phyloP scores from a whole-genome alignment of 305 asterid genomes.

The Plantago coronopus region DNA sequence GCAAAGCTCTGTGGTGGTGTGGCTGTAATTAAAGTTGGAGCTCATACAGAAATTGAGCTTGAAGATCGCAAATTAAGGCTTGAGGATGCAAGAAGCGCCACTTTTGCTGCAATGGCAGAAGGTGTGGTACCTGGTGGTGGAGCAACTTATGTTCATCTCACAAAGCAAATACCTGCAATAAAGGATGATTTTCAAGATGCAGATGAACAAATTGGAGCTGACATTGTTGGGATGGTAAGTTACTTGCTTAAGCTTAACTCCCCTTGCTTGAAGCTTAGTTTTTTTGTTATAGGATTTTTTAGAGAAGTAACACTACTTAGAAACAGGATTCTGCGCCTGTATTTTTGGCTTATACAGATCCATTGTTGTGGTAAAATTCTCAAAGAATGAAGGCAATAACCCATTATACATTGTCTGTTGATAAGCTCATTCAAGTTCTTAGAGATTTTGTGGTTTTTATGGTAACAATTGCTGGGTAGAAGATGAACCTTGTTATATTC shows the following conservation, averaged over 20 bases:
- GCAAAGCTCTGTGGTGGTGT: conserved; percentile 94
- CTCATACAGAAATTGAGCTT: conserved; percentile 84
- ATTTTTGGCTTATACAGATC: not conserved
- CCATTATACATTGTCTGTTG: not conserved
- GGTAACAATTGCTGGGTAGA: not conserved
- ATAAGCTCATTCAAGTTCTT: not conserved
- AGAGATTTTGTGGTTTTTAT: not conserved
- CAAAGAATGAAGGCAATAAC: conserved; percentile 7
- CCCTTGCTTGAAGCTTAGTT: not conserved
- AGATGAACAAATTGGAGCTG: conserved; percentile 87
- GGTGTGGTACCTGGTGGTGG: conserved; percentile 99
- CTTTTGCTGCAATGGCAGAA: conserved; percentile 90
- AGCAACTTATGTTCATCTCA: conserved; percentile 75
- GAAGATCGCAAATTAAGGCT: conserved; percentile 84
- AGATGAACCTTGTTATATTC: not conserved
- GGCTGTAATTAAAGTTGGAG: conserved; percentile 88
- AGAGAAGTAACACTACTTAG: not conserved
- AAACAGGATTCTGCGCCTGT: not conserved
- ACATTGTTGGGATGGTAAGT: conserved; percentile 71
- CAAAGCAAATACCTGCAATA: conserved; percentile 58
- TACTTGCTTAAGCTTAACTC: conserved; percentile 12
- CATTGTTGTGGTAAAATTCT: not conserved
- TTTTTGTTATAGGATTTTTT: conserved; percentile 2
- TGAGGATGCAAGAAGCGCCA: conserved; percentile 90
- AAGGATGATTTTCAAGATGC: conserved; percentile 49